Base-by-base conservation (phyloP, 2,329 filamentous ascomycete species). In the Cercospora zeina region DNA sequence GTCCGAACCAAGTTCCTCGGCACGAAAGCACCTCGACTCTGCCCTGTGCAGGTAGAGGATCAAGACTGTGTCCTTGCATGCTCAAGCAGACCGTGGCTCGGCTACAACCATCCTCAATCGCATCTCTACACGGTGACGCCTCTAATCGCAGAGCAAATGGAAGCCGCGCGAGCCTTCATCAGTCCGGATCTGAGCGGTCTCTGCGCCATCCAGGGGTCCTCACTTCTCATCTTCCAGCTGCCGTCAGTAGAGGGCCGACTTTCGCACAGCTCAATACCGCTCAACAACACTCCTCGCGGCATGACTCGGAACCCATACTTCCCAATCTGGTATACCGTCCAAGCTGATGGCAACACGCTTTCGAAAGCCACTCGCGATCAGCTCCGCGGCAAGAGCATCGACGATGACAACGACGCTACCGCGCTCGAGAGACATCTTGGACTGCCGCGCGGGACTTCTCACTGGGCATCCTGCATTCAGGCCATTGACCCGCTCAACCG, bases 391-490 rank as follows among this genome's bases (percentile, higher is more conserved):
- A 64, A 65, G 30, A 27, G 37, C 47, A 68, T 65, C n/a, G 62
- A 61, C 3, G 62, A 66, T 8, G 66, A 67, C 31, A 58, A 63
- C 14, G 64, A 65, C 56, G 61, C 66, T n/a, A 63, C 55, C 7
- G 62, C 60, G 13, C 59, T 72, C 16, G 71, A 73, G 57, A 85
- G 89, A 67, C 90, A 96, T 4, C 97, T 99, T 73, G 95, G 95
- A 1, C 91, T 97, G 71, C 90, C 95, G 9, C 86, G 88, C 61
- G 92, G 87, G 24, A 87, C 85, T 63, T 89, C 90, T 19, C 89
- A 93, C 67, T 99, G 95, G 95, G 91, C 95, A 42, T 97, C 93
- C 9, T 97, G 93, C 76, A 93, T 99, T 68, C 92, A 91, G 71
- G 85, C 97, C 19, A 83, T 99, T 16, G 95, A 99, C 71, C 93